Percentiles rank a stretch among this genome's conserved stretches.
Evolutionary conservation across 768 basidiomycete genomes (phyloP).

Genomic region (Tulasnella calospora): DNA sequence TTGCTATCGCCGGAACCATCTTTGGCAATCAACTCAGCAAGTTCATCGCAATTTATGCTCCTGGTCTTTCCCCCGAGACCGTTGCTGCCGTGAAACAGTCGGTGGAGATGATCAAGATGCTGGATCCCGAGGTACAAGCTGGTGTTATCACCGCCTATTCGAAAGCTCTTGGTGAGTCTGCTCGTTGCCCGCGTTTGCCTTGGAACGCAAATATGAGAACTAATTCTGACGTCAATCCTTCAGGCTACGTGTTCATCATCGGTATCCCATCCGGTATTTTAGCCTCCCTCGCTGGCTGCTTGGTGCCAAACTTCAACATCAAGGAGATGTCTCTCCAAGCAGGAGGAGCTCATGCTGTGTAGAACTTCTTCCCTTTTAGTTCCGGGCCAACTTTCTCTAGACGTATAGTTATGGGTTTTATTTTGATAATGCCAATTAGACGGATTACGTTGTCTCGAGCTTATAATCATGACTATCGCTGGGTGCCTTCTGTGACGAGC

Average conservation of each 20-base stretch:
- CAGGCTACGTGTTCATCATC: slow-evolving; percentile 36
- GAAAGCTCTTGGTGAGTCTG: slow-evolving; percentile 22
- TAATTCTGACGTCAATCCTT: not conserved
- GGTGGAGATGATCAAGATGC: slow-evolving; percentile 34
- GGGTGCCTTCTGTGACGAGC: slow-evolving; percentile 16
- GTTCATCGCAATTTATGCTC: slow-evolving; percentile 34
- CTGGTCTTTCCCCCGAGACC: slow-evolving; percentile 29
- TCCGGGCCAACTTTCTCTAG: not conserved
- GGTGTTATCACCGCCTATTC: slow-evolving; percentile 30
- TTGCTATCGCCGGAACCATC: slow-evolving; percentile 28
- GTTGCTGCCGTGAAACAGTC: slow-evolving; percentile 31
- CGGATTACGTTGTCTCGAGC: not conserved
- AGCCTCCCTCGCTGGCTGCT: slow-evolving; percentile 32
- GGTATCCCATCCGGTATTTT: slow-evolving; percentile 36
- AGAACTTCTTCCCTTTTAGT: not conserved
- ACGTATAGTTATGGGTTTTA: not conserved
- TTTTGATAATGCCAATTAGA: not conserved
- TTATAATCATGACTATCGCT: not conserved
- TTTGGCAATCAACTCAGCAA: slow-evolving; percentile 34
- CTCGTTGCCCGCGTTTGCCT: not conserved
- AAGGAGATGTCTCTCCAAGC: slow-evolving; percentile 30
- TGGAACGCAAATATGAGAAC: not conserved
- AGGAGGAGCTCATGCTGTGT: slow-evolving; percentile 18
- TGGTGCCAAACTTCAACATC: slow-evolving; percentile 37
- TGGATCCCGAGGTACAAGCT: slow-evolving; percentile 29